Evolutionary conservation across 805 yeast genomes (phyloP).

Genomic region (Wickerhamomyces pijperi): DNA sequence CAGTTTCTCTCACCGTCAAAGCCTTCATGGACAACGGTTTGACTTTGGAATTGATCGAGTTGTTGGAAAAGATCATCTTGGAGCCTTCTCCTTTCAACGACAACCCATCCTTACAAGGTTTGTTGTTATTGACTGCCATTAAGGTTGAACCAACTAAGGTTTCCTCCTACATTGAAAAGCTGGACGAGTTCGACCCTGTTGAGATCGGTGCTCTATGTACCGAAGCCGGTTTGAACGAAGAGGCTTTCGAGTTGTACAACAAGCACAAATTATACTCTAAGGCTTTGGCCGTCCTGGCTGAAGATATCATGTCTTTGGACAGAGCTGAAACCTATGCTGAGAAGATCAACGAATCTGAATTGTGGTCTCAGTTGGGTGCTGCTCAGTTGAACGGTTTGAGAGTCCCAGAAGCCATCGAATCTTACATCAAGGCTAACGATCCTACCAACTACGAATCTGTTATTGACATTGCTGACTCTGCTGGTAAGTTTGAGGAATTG

Average conservation of each 20-base stretch:
- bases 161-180: conserved; percentile 69
- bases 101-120: conserved; percentile 88
- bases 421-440: conserved; percentile 86
- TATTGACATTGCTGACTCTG: conserved; percentile 89
- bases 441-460: conserved; percentile 85
- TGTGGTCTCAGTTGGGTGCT: conserved; percentile 92
- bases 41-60: conserved; percentile 86
- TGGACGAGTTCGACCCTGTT: conserved; percentile 83
- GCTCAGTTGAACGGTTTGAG: conserved; percentile 94
- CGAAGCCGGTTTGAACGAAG: conserved; percentile 82
- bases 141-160: conserved; percentile 90
- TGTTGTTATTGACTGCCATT: conserved; percentile 86
- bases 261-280: conserved; percentile 66
- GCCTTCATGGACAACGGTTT: conserved; percentile 93
- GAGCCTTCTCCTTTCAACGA: conserved; percentile 97
- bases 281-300: conserved; percentile 86
- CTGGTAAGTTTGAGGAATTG: conserved; percentile 92
- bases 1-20: conserved; percentile 85
- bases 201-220: conserved; percentile 91
- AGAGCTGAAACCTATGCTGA: conserved; percentile 92
- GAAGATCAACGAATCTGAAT: conserved; percentile 70
- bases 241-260: conserved; percentile 87
- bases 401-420: conserved; percentile 81
- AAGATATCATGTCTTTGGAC: conserved; percentile 87
- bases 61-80: conserved; percentile 87